Percentiles rank a stretch among this genome's conserved stretches.
phyloP scores from a whole-genome alignment of 345 rosid species.

The Eucalyptus pauciflora region DNA sequence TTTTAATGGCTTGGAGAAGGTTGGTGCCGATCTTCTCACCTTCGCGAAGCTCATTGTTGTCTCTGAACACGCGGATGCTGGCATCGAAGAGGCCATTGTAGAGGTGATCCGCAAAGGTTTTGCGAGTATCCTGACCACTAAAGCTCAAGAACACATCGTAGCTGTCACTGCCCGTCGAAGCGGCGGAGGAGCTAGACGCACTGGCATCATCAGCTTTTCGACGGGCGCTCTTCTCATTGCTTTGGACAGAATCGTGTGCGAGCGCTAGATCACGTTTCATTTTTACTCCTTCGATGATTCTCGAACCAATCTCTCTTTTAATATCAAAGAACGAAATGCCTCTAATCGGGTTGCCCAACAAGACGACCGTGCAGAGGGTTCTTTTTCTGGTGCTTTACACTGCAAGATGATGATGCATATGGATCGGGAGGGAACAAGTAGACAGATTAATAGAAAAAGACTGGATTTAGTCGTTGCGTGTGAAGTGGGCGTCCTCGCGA shows the following conservation, averaged over 20 bases:
- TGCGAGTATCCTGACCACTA: neutral
- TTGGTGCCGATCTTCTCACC: neutral
- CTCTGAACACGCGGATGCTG: neutral
- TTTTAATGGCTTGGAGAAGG: neutral
- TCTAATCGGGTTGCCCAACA: neutral
- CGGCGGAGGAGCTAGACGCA: neutral
- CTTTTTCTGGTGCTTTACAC: accelerated
- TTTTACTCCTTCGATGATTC: neutral
- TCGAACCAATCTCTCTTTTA: accelerated
- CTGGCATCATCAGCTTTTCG: neutral
- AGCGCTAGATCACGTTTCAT: neutral
- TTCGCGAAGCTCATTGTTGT: neutral
- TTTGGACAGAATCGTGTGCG: accelerated
- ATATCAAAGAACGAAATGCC: neutral
- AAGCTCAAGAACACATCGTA: neutral
- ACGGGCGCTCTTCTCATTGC: accelerated
- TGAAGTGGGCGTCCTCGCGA: neutral
- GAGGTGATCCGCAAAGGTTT: neutral
- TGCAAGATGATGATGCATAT: too few species aligned
- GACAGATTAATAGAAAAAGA: neutral
- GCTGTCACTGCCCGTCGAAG: accelerated
- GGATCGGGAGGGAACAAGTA: too few species aligned
- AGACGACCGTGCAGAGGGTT: neutral
- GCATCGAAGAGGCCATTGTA: neutral
- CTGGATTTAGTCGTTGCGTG: neutral